These are phyloP conservation scores for Diversispora eburnea DNA, from an alignment of 192 early-diverging fungal genomes.

Conservation along the genomic window DNA sequence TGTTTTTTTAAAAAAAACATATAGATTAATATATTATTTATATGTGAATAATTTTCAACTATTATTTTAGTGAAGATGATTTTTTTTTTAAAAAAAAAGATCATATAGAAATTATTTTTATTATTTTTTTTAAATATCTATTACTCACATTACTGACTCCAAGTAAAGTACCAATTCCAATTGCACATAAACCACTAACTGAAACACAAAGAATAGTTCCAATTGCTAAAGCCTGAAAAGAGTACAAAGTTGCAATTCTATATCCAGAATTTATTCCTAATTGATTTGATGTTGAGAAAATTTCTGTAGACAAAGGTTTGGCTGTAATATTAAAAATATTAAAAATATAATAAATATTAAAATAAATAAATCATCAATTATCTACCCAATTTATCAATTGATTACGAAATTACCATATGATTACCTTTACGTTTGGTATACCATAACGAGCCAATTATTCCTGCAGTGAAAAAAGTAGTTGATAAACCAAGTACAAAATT, in stretches of 20 bases:
- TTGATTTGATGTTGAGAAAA: neutral
- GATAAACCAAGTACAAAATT: slow-evolving; percentile 3
- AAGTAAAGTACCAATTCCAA: slow-evolving; percentile 5
- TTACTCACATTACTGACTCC: neutral
- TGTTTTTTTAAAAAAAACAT: neutral
- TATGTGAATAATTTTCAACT: too few relatives aligned
- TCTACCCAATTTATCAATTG: neutral
- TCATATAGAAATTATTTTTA: neutral
- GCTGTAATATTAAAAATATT: neutral
- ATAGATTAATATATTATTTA: neutral
- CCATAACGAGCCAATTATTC: neutral
- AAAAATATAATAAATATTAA: too few relatives aligned
- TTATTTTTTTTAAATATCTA: neutral
- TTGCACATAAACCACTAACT: slow-evolving; percentile 1
- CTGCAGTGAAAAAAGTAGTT: neutral
- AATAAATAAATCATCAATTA: neutral
- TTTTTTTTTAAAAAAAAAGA: neutral
- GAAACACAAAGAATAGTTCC: slow-evolving; percentile 11
- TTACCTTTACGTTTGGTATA: slow-evolving; percentile 6
- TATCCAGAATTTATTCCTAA: neutral
- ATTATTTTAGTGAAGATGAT: neutral
- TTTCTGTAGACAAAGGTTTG: neutral
- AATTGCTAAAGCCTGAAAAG: slow-evolving; percentile 9
- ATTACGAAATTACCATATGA: neutral
- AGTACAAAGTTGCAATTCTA: neutral